These are phyloP conservation scores for Silene uniflora DNA, from an alignment of 148 eudicot species.

Conservation along the genomic window DNA sequence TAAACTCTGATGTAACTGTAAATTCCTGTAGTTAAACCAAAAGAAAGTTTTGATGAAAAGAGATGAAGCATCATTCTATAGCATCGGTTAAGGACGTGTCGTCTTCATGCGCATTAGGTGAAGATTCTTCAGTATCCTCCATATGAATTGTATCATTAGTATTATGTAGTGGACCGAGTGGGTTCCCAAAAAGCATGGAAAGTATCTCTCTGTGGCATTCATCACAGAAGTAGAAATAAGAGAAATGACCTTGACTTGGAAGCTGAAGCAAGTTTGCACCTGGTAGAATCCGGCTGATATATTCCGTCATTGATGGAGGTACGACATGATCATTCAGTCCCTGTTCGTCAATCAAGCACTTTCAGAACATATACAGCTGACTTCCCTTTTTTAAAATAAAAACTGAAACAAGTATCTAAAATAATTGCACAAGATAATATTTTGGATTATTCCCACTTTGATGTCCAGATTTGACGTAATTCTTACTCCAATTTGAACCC, in stretches of 20 bases:
- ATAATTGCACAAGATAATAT: not conserved
- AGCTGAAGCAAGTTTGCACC: slow-evolving; percentile 52
- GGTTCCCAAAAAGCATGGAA: slow-evolving; percentile 65
- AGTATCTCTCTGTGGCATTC: slow-evolving; percentile 74
- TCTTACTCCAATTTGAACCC: no score
- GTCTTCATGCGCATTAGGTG: not conserved
- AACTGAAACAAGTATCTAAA: not conserved
- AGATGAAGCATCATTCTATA: slow-evolving; percentile 12
- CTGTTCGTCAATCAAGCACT: slow-evolving; percentile 34
- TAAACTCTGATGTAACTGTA: slow-evolving; percentile 6
- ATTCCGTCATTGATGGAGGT: slow-evolving; percentile 74
- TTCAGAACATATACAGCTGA: not conserved
- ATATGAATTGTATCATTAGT: slow-evolving; percentile 15
- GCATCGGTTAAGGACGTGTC: slow-evolving; percentile 8
- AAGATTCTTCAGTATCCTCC: slow-evolving; percentile 7
- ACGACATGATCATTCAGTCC: slow-evolving; percentile 78
- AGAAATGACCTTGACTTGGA: slow-evolving; percentile 80
- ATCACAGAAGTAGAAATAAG: slow-evolving; percentile 68
- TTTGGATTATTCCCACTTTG: no score
- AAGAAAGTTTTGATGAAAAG: not conserved
- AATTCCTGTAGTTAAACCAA: not conserved
- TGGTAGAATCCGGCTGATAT: slow-evolving; percentile 60
- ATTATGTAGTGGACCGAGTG: slow-evolving; percentile 49
- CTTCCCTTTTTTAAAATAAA: not conserved
- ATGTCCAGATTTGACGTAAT: no score